A percentile compares a stretch with the other conserved stretches of the same genome.
Conservation (phyloP, 306 rosid genomes). For the Prunus campanulata region DNA sequence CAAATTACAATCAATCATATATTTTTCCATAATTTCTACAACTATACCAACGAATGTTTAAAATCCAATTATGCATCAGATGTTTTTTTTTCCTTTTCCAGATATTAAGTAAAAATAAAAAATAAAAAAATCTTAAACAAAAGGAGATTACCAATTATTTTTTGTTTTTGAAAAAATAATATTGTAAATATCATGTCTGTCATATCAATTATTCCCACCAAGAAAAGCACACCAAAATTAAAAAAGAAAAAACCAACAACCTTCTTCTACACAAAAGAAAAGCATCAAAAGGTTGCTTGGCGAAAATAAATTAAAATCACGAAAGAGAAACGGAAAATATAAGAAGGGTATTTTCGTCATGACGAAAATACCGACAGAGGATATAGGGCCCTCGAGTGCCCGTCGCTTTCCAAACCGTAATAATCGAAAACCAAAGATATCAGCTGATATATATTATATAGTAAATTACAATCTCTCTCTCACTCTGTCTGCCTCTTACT, state of each 20-base stretch:
- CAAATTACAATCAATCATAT: background rate
- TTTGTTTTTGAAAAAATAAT: background rate
- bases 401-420: background rate
- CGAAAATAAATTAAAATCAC: background rate
- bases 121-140: background rate
- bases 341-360: background rate
- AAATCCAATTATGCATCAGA: too few relatives aligned
- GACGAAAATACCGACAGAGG: background rate
- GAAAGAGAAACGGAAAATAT: background rate
- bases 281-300: too few relatives aligned
- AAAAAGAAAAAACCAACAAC: too few relatives aligned
- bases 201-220: background rate
- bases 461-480: background rate
- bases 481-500: background rate
- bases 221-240: background rate
- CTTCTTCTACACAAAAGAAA: too few relatives aligned
- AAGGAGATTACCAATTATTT: background rate
- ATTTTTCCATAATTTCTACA: background rate
- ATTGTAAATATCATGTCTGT: too few relatives aligned
- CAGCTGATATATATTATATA: background rate
- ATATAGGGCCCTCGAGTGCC: background rate
- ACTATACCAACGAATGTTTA: background rate
- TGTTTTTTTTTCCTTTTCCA: too few relatives aligned
- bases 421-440: background rate
- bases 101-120: background rate